These are phyloP conservation scores for Herpetomonas tarakana DNA, from an alignment of 208 protist genomes.

Conservation along the genomic window DNA sequence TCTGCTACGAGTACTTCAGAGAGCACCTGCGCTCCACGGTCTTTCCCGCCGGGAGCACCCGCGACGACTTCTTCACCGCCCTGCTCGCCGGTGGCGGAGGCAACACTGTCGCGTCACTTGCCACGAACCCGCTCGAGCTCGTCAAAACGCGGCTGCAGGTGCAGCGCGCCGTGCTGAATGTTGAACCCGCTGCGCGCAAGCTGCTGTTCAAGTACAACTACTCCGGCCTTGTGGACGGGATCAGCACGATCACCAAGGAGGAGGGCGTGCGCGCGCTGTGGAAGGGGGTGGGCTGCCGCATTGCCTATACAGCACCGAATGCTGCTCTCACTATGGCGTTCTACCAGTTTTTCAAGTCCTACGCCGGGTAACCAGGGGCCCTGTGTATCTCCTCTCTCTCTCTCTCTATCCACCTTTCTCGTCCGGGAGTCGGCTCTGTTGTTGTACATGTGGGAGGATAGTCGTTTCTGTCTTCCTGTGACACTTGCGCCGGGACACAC, in stretches of 20 bases:
- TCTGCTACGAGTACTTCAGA: conserved; percentile 71
- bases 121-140: conserved; percentile 89
- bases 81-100: conserved; percentile 52
- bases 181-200: not conserved
- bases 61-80: conserved; percentile 22
- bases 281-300: conserved; percentile 50
- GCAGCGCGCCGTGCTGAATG: conserved; percentile 54
- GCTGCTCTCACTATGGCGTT: conserved; percentile 83
- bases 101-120: conserved; percentile 57
- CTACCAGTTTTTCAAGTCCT: conserved; percentile 44
- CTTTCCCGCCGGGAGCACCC: not conserved
- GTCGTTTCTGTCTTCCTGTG: too few species aligned
- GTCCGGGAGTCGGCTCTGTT: too few species aligned
- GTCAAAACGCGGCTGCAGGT: conserved; percentile 91
- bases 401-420: too few species aligned
- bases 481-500: too few species aligned
- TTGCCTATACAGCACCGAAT: conserved; percentile 69
- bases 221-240: conserved; percentile 44
- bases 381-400: too few species aligned
- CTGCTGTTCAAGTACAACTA: conserved; percentile 63
- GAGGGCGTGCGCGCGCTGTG: conserved; percentile 69
- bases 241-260: conserved; percentile 30
- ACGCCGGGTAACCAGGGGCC: not conserved
- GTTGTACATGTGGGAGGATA: too few species aligned
- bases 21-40: conserved; percentile 12